Conservation (phyloP, 2,329 filamentous ascomycete genomes). For the Aspergillus sojae region DNA sequence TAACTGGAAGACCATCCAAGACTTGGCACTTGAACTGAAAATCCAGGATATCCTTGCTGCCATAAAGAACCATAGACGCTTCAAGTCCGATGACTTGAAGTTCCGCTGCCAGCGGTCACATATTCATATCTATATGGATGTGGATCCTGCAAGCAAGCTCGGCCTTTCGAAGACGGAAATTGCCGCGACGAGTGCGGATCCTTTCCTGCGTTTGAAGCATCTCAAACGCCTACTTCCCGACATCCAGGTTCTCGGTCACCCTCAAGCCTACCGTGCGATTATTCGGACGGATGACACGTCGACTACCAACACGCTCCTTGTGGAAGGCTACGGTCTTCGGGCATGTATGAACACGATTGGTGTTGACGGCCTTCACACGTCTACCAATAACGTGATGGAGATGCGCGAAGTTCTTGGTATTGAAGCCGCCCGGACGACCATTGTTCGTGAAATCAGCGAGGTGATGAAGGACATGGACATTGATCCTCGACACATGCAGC, state of each 20-base stretch:
- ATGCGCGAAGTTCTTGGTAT: slow-evolving; percentile 85
- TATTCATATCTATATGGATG: slow-evolving; percentile 73
- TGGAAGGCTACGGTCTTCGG: slow-evolving; percentile 90
- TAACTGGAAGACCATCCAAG: slow-evolving; percentile 75
- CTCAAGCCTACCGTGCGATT: slow-evolving; percentile 81
- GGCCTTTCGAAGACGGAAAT: slow-evolving; percentile 46
- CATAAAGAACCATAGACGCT: slow-evolving; percentile 78
- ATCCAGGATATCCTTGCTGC: slow-evolving; percentile 73
- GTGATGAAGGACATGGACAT: slow-evolving; percentile 97
- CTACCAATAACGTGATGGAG: slow-evolving; percentile 89
- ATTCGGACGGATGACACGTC: slow-evolving; percentile 76
- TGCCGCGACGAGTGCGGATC: slow-evolving; percentile 46
- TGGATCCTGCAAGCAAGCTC: slow-evolving; percentile 38
- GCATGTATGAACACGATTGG: slow-evolving; percentile 93
- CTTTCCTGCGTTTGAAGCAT: slow-evolving; percentile 70
- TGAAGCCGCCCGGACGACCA: slow-evolving; percentile 87
- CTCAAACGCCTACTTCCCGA: slow-evolving; percentile 79
- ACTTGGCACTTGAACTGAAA: slow-evolving; percentile 78
- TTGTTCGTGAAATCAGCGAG: slow-evolving; percentile 80
- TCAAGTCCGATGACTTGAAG: slow-evolving; percentile 67
- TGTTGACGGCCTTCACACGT: slow-evolving; percentile 74
- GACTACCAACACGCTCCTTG: slow-evolving; percentile 73
- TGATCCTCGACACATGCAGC: slow-evolving; percentile 95
- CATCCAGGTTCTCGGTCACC: slow-evolving; percentile 88
- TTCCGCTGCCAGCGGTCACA: slow-evolving; percentile 54